Evolutionary conservation across 768 basidiomycete genomes (phyloP).

Genomic region (Phaeolepiota aurea): DNA sequence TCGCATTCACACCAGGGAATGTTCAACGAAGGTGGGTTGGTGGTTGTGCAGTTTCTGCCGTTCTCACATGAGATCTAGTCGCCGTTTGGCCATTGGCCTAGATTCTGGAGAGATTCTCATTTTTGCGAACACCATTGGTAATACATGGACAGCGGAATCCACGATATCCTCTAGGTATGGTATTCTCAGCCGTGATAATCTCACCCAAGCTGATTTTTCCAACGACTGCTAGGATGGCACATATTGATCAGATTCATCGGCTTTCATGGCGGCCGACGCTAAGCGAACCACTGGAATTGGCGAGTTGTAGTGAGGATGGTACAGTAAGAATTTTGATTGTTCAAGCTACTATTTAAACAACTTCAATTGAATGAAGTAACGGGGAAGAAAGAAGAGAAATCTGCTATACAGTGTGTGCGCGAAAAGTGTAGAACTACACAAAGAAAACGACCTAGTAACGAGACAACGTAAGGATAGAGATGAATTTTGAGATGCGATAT

Average conservation of each 20-base stretch:
- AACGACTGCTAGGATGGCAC: slow-evolving; percentile 54
- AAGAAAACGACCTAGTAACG: slow-evolving; percentile 41
- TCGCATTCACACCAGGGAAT: slow-evolving; percentile 42
- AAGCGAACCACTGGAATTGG: slow-evolving; percentile 41
- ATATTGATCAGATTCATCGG: slow-evolving; percentile 72
- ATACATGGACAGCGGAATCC: not conserved
- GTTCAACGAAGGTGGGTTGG: slow-evolving; percentile 30
- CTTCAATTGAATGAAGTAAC: slow-evolving; percentile 33
- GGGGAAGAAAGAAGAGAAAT: slow-evolving; percentile 28
- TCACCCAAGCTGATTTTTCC: not conserved
- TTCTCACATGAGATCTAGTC: slow-evolving; percentile 17
- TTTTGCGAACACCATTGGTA: slow-evolving; percentile 31
- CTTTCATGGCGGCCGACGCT: slow-evolving; percentile 67
- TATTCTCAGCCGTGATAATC: not conserved
- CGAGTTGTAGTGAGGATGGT: slow-evolving; percentile 90
- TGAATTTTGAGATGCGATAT: slow-evolving; percentile 30
- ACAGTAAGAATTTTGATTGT: slow-evolving; percentile 73
- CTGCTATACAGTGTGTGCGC: slow-evolving; percentile 62
- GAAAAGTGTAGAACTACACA: slow-evolving; percentile 33
- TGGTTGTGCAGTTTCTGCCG: not conserved
- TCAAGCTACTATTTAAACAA: slow-evolving; percentile 41
- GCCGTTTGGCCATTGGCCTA: slow-evolving; percentile 71
- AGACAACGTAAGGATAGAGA: slow-evolving; percentile 47
- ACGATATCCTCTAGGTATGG: slow-evolving; percentile 3
- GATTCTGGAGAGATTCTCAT: slow-evolving; percentile 75